Evolutionary conservation across 2,329 filamentous ascomycete species (phyloP).

Genomic region (Penicillium sp.): DNA sequence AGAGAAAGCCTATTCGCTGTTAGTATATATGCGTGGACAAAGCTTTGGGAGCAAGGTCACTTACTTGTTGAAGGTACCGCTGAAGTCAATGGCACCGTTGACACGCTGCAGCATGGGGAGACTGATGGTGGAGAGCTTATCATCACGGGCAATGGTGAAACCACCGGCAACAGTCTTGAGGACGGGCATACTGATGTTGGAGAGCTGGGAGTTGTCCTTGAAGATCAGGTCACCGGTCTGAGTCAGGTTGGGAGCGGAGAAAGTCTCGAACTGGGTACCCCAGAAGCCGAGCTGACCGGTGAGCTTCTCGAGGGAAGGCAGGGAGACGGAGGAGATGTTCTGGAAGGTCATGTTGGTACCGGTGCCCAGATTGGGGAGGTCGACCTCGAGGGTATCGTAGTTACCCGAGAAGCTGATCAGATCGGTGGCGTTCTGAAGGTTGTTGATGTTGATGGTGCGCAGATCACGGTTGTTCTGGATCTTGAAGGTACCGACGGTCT

Average conservation of each 20-base stretch:
- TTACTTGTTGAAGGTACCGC: constrained; percentile 80
- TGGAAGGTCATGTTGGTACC: constrained; percentile 79
- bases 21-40: constrained; percentile 32
- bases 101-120: constrained; percentile 69
- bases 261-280: constrained; percentile 59
- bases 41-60: constrained; percentile 37
- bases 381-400: constrained; percentile 66
- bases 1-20: constrained; percentile 61
- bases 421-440: constrained; percentile 71
- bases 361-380: constrained; percentile 73
- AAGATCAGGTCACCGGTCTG: constrained; percentile 54
- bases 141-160: constrained; percentile 89
- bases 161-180: constrained; percentile 72
- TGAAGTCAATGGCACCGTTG: constrained; percentile 77
- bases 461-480: constrained; percentile 91
- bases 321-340: constrained; percentile 70
- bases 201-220: constrained; percentile 55
- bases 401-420: constrained; percentile 76
- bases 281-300: constrained; percentile 82
- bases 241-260: constrained; percentile 49
- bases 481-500: constrained; percentile 68
- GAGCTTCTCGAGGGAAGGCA: constrained; percentile 70
- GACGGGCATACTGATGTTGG: constrained; percentile 72
- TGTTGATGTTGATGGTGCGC: constrained; percentile 67
- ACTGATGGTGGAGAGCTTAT: constrained; percentile 62